Base-by-base conservation (phyloP, 2,329 filamentous ascomycete genomes). In the Xylaria sp. region DNA sequence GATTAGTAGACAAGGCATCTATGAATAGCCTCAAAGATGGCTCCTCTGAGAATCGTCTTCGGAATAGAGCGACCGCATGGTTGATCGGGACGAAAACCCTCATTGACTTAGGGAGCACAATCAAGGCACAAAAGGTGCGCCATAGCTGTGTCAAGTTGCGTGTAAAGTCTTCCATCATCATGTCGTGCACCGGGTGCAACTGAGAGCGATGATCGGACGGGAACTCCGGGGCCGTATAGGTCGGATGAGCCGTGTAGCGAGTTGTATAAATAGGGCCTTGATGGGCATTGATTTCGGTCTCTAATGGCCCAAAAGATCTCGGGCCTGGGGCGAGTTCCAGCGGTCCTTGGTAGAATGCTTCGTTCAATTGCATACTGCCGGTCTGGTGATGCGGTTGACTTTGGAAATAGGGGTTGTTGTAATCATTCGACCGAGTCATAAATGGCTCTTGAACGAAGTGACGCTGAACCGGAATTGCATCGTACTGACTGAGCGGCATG, bases 31-130 rank as follows among this genome's bases (percentile, higher is more conserved):
- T 73, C 39, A 92, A 69, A 7, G 80, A 76, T 0, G 84, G 82
- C 47, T 80, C 78, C 61, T 85, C 78, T 13, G 75, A 75, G 70
- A 87, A 90, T 53, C 77, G 78, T 13, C 80, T 72, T 49, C 79
- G 76, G 68, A 87, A 90, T 42, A 77, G 78, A 57, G 79, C 79
- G 58, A 82, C 78, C 55, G 86, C 74, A 69, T 89, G 84, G 68
- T 88, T 79, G 48, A 92, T 79, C 8, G 89, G 76, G 52, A 85
- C 80, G 61, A 83, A 82, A 13, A 89, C 78, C 64, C 85, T 84
- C 52, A 90, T 78, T 61, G 81, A 82, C 46, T 82, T 80, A 11
- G 85, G 80, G 13, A 91, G 73, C 54, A 85, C 81, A 65, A 83
- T 83, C 63, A 90, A 76, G 2, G 79, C 78, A 6, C 79, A 79